phyloP scores from a whole-genome alignment of 306 rosid species.

The Quercus alba region DNA sequence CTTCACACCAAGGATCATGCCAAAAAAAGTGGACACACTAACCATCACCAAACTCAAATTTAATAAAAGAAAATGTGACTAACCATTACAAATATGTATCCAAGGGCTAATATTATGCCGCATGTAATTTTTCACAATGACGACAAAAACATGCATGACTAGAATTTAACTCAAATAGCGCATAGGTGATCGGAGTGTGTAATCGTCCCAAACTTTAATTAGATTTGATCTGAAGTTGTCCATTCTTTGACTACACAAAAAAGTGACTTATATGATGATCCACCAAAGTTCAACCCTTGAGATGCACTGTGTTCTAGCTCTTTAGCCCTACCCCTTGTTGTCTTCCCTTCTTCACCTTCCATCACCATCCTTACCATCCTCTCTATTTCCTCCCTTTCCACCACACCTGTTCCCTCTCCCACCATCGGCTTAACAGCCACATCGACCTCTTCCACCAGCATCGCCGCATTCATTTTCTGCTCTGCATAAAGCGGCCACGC shows the following conservation, averaged over 20 bases:
- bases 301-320: constrained; percentile 19
- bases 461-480: constrained; percentile 42
- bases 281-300: background rate
- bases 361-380: constrained; percentile 28
- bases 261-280: constrained; percentile 22
- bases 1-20: too few species aligned
- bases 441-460: constrained; percentile 24
- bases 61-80: too few species aligned
- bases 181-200: too few species aligned
- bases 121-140: too few species aligned
- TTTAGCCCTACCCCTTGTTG: constrained; percentile 5
- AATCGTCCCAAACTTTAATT: too few species aligned
- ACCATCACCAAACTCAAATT: too few species aligned
- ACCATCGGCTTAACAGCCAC: constrained; percentile 12
- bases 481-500: constrained; percentile 52
- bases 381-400: constrained; percentile 31
- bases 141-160: too few species aligned
- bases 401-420: background rate
- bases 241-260: background rate
- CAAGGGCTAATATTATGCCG: too few species aligned
- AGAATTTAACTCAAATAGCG: too few species aligned
- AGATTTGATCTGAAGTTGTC: background rate
- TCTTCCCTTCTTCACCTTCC: constrained; percentile 33
- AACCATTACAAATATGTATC: too few species aligned
- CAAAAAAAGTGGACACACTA: too few species aligned